These are phyloP conservation scores for Artemisia annua DNA, from an alignment of 129 eudicot species.

Conservation along the genomic window DNA sequence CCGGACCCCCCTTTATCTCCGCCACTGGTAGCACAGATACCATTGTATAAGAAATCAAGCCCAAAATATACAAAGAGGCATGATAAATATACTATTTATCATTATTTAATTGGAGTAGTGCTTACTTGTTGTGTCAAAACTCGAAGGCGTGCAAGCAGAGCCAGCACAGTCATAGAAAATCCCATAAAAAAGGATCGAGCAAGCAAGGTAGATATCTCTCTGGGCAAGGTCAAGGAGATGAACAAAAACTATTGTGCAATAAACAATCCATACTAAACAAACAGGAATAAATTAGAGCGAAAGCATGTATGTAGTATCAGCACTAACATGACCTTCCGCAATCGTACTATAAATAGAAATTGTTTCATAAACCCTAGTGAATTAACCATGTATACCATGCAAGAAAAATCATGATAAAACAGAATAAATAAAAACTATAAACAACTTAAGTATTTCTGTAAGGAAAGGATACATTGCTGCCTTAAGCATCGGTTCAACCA, in stretches of 20 bases:
- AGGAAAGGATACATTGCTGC: constrained; percentile 85
- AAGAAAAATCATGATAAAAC: not conserved
- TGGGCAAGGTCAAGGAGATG: constrained; percentile 52
- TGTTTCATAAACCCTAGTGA: not conserved
- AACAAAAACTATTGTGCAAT: not conserved
- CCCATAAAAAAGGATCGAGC: constrained; percentile 88
- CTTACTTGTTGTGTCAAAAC: constrained; percentile 93
- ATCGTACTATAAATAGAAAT: not conserved
- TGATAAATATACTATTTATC: not conserved
- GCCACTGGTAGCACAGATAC: not conserved
- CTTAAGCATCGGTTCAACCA: constrained; percentile 85
- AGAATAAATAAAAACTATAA: not conserved
- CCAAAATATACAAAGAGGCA: not conserved
- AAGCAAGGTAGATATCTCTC: constrained; percentile 81
- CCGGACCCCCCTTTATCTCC: no score
- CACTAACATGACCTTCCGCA: not conserved
- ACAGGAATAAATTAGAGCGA: not conserved
- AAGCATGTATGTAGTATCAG: not conserved
- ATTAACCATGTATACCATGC: not conserved
- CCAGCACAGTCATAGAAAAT: constrained; percentile 56
- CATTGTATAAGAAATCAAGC: not conserved
- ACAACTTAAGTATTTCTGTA: not conserved
- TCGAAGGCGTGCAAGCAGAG: constrained; percentile 85
- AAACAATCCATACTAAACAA: constrained; percentile 1
- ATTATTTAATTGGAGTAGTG: constrained; percentile 13